Evolutionary conservation across 306 rosid species (phyloP), one percentile per base, ranked within the genome.

Genomic region (Calophaca sinica): DNA sequence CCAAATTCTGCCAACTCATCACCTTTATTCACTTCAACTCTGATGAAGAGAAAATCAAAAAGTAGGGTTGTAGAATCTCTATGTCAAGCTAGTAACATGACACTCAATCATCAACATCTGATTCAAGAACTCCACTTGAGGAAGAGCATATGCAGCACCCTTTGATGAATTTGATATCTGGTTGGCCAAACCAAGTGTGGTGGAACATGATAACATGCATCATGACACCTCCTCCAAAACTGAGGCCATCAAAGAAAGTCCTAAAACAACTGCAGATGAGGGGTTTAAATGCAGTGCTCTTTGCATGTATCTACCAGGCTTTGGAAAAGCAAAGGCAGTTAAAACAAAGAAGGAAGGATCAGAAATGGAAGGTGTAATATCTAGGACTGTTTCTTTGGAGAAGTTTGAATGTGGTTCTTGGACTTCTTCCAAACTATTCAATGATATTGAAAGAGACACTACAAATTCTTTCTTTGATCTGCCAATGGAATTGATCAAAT

Each of bases 321-420:
- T 87, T 32, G 79, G 94, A 9, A 88, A 84, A 80, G 86, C 81
- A 45, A 93, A 87, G 81, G 46, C 80, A 4, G 84, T 84, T n/a
- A 79, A 84, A 74, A 38, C 84, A 53, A 81, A 77, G 74, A 87
- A 64, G 41, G 72, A 58, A 68, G 88, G 69, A 66, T 7, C 59
- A 29, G 79, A 63, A 12, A 70, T 46, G 3, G 82, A 76, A 71
- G 72, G 50, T 50, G 78, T 63, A 46, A 83, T 87, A 59, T 90
- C 96, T 0, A 83, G 91, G 58, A 90, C 84, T 2, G 90, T 84
- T 26, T 92, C 96, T 4, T 8, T 92, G 76, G 96, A 92, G 70
- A 92, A 86, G 53, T 92, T 92, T 68, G 98, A 92, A 59, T 92
- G 98, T 15, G 98, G n/a, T n/a, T n/a, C n/a, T n/a, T n/a, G n/a